Evolutionary conservation across 805 yeast species (phyloP), one percentile per base, ranked within the genome.

Genomic region (Starmerella bacillaris): DNA sequence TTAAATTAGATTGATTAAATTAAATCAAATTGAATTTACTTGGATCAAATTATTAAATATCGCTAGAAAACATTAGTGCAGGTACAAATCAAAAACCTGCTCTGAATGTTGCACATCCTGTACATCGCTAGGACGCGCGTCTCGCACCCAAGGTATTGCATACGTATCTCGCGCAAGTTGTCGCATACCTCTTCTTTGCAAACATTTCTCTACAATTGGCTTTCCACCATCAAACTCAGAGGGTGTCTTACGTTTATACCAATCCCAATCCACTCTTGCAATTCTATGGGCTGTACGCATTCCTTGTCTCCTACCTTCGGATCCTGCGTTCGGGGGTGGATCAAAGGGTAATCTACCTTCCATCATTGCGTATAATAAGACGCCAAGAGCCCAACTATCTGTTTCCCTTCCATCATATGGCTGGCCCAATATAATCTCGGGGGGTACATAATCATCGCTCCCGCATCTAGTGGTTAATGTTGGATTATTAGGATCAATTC

Each of bases 381-480:
- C 96, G 2, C 98, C 98, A 7, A 84, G 55, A 1, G 95, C 80
- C 99, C 99, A 89, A 15, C 84, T 63, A 54, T 89, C 99, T 33
- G 89, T 76, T 43, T 79, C 72, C 35, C 78, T 67, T 9, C 99
- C 99, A 49, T 86, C 86, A 51, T 89, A 89, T 5, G 82, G 76
- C 37, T 79, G 63, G 1, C 96, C 96, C 71, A 89, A 70, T 26
- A 89, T 59, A 18, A 89, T 58, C 51, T 89, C 99, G 0, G 98
- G 99, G 0, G 94, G 76, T 5, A 89, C 93, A 49, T 89, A 89
- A 53, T 89, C 98, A 43, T 80, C 94, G 1, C 94, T 79, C 0
- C 99, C 98, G 55, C 98, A 89, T 41, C 96, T 59, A 1, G 96
- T 86, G 2, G 78, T 67, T 18, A 92, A 63, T 38, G 75, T 47